phyloP scores from a whole-genome alignment of 805 yeast species.

The Scheffersomyces ergatensis region DNA sequence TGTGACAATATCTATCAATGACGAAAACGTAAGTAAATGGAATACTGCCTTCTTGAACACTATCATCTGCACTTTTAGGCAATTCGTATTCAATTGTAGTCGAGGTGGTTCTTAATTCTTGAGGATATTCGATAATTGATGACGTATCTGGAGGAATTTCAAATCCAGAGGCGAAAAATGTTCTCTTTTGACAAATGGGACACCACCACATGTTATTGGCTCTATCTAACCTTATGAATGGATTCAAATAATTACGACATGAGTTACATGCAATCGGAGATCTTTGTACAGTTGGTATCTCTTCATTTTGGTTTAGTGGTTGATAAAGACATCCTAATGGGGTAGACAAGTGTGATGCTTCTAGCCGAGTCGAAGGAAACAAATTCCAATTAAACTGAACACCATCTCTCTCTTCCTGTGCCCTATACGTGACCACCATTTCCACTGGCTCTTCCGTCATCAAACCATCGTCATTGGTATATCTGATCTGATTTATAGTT shows the following conservation, averaged over 20 bases:
- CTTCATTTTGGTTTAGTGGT: conserved; percentile 15
- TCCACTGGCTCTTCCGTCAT: no score
- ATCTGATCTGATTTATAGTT: no score
- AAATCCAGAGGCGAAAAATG: conserved; percentile 18
- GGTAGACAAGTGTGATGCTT: conserved; percentile 26
- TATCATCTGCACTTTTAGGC: conserved; percentile 21
- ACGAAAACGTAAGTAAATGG: conserved; percentile 20
- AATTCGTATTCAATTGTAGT: conserved; percentile 30
- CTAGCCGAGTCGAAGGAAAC: conserved; percentile 38
- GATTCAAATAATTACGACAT: conserved; percentile 28
- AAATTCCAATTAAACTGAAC: conserved; percentile 64
- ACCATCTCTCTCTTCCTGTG: neutral
- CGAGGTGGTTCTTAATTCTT: conserved; percentile 22
- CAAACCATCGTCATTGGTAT: no score
- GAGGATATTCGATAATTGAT: conserved; percentile 19
- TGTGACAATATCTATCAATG: conserved; percentile 30
- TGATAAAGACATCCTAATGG: conserved; percentile 38
- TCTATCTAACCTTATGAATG: conserved; percentile 26
- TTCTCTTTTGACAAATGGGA: conserved; percentile 28
- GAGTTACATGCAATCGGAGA: conserved; percentile 21
- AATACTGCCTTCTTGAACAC: conserved; percentile 2
- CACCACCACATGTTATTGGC: conserved; percentile 37
- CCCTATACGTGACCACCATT: neutral
- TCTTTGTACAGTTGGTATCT: neutral
- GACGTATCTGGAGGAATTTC: conserved; percentile 10